A percentile compares a stretch with the other conserved stretches of the same genome.
Conservation (phyloP, 768 basidiomycete genomes). For the Panaeolus papilionaceus region DNA sequence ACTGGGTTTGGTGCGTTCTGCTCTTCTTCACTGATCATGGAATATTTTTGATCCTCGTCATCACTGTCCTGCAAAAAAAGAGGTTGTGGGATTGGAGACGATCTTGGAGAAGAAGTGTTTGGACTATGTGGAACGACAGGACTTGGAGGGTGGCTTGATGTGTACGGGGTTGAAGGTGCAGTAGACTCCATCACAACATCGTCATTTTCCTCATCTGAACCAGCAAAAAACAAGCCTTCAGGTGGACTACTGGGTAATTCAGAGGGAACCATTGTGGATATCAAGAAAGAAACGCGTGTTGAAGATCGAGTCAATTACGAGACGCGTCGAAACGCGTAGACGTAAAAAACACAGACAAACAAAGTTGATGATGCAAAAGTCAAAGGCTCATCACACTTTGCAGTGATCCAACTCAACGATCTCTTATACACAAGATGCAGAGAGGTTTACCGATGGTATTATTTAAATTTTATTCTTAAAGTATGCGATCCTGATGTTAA, state of each 20-base stretch:
- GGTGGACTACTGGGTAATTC: constrained; percentile 38
- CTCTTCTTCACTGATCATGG: constrained; percentile 15
- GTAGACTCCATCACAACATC: constrained; percentile 10
- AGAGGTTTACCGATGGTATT: constrained; percentile 80
- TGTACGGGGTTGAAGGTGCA: constrained; percentile 3
- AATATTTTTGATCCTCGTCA: constrained; percentile 32
- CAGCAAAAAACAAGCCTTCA: constrained; percentile 61
- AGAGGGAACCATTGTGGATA: constrained; percentile 32
- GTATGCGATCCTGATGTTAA: constrained; percentile 13
- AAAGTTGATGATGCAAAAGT: constrained; percentile 33
- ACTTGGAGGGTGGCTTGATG: constrained; percentile 16
- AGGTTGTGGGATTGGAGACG: constrained; percentile 30
- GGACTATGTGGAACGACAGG: constrained; percentile 29
- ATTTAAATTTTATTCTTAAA: constrained; percentile 11
- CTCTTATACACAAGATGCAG: constrained; percentile 68
- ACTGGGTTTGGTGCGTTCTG: constrained; percentile 20
- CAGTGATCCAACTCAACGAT: constrained; percentile 29
- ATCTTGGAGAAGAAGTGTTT: constrained; percentile 28
- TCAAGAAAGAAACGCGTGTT: constrained; percentile 30
- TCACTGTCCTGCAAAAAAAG: constrained; percentile 45
- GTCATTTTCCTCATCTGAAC: constrained; percentile 56
- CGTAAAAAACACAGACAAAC: constrained; percentile 45
- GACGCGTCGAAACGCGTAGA: constrained; percentile 40
- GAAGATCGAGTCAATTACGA: constrained; percentile 21
- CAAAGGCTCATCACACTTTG: constrained; percentile 24